A percentile compares a stretch with the other conserved stretches of the same genome.
phyloP scores from a whole-genome alignment of 768 basidiomycete genomes.

The Phaeotremella fagi region DNA sequence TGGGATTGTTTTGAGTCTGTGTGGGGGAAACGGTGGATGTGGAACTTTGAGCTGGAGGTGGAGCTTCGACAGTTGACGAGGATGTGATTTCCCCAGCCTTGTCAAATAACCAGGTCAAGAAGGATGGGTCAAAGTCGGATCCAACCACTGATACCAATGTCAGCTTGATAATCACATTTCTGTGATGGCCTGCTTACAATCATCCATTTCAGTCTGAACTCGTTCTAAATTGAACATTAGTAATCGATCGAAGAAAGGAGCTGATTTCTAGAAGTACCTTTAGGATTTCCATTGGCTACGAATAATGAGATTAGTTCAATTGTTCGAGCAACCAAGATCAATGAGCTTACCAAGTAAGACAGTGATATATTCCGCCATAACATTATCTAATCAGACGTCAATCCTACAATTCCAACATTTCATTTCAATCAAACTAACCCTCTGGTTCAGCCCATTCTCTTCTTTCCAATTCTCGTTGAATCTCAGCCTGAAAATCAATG shows the following conservation, averaged over 20 bases:
- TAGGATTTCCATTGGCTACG: constrained; percentile 40
- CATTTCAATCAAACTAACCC: constrained; percentile 14
- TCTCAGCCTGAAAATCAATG: constrained; percentile 19
- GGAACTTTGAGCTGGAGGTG: constrained; percentile 4
- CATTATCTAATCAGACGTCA: constrained; percentile 34
- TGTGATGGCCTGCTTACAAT: constrained; percentile 18
- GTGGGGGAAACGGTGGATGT: constrained; percentile 4
- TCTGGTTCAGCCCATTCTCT: constrained; percentile 44
- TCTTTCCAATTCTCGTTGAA: constrained; percentile 37
- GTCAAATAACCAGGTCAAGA: constrained; percentile 43
- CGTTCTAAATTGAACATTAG: constrained; percentile 26
- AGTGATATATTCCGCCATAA: constrained; percentile 48
- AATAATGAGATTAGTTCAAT: constrained; percentile 1
- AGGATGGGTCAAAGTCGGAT: constrained; percentile 26
- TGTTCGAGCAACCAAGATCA: neutral
- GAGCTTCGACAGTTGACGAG: neutral
- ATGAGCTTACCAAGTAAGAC: constrained; percentile 41
- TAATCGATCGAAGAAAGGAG: neutral
- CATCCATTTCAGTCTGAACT: constrained; percentile 43
- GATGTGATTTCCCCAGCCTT: constrained; percentile 17
- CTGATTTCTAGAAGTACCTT: constrained; percentile 14
- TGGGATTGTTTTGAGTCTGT: neutral
- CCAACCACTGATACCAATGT: constrained; percentile 14
- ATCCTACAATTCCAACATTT: too few species aligned
- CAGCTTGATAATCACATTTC: neutral